A percentile compares a stretch with the other conserved stretches of the same genome.
Evolutionary conservation across 2,329 filamentous ascomycete genomes (phyloP).

Genomic region (Arachnomyces sp.): DNA sequence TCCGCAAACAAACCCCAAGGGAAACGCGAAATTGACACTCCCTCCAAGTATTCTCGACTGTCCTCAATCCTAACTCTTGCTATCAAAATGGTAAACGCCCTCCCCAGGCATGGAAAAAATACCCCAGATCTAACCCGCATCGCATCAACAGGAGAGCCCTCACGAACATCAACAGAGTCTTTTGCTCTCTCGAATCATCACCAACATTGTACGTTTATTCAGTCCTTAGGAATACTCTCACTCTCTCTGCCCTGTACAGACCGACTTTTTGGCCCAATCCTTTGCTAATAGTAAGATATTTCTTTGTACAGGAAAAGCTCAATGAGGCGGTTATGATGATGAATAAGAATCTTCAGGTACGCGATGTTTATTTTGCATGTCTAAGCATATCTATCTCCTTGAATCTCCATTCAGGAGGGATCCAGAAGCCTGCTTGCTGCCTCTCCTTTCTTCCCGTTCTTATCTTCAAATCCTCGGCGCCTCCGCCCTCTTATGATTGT

Average conservation of each 20-base stretch:
- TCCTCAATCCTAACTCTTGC: too few species aligned
- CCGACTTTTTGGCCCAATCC: not conserved
- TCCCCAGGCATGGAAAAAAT: too few species aligned
- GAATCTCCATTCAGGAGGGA: too few species aligned
- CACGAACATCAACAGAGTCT: constrained; percentile 97
- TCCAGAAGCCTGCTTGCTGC: too few species aligned
- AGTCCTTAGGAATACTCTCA: too few species aligned
- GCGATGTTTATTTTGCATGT: constrained; percentile 9
- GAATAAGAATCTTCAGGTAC: constrained; percentile 83
- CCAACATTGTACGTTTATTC: constrained; percentile 89
- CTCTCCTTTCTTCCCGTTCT: too few species aligned
- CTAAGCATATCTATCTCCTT: too few species aligned
- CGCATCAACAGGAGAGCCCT: constrained; percentile 63
- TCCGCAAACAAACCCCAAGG: too few species aligned
- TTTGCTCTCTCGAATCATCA: constrained; percentile 88
- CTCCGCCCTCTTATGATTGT: not conserved
- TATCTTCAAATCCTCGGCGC: not conserved
- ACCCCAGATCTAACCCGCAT: not conserved
- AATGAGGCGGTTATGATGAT: constrained; percentile 89
- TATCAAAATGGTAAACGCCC: constrained; percentile 7
- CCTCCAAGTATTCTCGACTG: too few species aligned
- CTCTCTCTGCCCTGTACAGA: not conserved
- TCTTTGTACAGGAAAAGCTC: constrained; percentile 92
- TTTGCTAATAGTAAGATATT: not conserved
- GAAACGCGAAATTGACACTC: too few species aligned